Percentiles rank a stretch among this genome's conserved stretches.
Conservation (phyloP, 768 basidiomycete genomes). For the Brasilioporus rufonigricans region DNA sequence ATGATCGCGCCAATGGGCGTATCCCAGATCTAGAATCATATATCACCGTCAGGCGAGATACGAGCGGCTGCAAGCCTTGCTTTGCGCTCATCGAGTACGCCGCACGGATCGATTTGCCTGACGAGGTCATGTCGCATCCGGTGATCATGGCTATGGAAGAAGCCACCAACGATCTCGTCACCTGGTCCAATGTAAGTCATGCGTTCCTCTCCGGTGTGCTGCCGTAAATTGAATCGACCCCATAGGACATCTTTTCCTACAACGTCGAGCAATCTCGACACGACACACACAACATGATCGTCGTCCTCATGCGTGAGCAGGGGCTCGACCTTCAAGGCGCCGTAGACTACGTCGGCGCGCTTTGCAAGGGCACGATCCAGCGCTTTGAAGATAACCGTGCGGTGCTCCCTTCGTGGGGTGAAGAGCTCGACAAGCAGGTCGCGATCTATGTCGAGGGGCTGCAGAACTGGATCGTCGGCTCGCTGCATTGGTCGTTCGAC, state of each 20-base stretch:
- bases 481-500: constrained; percentile 71
- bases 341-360: constrained; percentile 59
- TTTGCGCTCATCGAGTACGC: constrained; percentile 57
- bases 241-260: constrained; percentile 72
- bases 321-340: constrained; percentile 59
- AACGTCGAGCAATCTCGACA: constrained; percentile 70
- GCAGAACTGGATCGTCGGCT: constrained; percentile 71
- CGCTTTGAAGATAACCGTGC: constrained; percentile 46
- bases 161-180: constrained; percentile 50
- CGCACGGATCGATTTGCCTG: constrained; percentile 48
- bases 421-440: constrained; percentile 58
- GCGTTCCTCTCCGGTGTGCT: background rate
- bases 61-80: constrained; percentile 50
- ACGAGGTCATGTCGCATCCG: constrained; percentile 53
- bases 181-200: constrained; percentile 42
- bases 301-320: constrained; percentile 64
- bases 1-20: constrained; percentile 37
- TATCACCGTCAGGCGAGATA: constrained; percentile 50
- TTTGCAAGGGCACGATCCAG: constrained; percentile 56
- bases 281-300: constrained; percentile 71
- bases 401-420: constrained; percentile 60
- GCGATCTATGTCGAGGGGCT: constrained; percentile 58
- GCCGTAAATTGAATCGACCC: background rate
- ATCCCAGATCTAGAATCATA: constrained; percentile 52
- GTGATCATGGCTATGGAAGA: constrained; percentile 44